Percentiles rank a stretch among this genome's conserved stretches.
phyloP scores from a whole-genome alignment of 306 rosid genomes.

The Cicer bijugum region DNA sequence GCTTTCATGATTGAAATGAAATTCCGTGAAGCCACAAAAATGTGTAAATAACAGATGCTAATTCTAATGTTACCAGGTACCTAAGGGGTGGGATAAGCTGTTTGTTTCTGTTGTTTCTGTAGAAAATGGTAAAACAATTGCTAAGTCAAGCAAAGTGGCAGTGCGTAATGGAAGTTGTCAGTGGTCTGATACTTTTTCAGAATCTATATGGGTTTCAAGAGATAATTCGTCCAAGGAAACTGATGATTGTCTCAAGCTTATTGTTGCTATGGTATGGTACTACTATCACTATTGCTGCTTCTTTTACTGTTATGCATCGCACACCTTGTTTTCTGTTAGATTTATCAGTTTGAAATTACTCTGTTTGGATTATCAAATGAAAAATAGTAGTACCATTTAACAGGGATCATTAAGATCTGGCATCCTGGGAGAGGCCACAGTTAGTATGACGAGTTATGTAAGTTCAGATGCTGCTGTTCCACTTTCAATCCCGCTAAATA shows the following conservation, averaged over 20 bases:
- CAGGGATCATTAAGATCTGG: conserved; percentile 66
- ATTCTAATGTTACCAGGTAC: conserved; percentile 54
- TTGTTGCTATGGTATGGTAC: conserved; percentile 67
- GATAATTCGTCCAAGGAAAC: conserved; percentile 50
- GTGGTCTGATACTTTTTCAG: conserved; percentile 62
- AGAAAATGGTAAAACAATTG: conserved; percentile 57
- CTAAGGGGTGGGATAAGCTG: conserved; percentile 76
- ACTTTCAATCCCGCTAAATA: conserved; percentile 58
- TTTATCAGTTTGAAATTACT: conserved; percentile 35
- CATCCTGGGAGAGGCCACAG: conserved; percentile 64
- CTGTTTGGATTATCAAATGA: conserved; percentile 31
- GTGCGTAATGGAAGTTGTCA: conserved; percentile 64
- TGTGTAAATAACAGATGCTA: conserved; percentile 35
- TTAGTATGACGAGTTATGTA: conserved; percentile 54
- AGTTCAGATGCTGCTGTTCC: conserved; percentile 56
- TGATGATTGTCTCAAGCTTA: conserved; percentile 58
- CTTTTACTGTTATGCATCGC: conserved; percentile 25
- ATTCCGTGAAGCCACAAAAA: not conserved
- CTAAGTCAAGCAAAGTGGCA: conserved; percentile 52
- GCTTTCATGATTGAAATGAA: conserved; percentile 10
- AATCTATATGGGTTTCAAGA: conserved; percentile 54
- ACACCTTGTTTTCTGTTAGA: conserved; percentile 24
- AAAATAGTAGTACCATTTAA: conserved; percentile 10
- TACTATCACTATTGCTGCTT: conserved; percentile 36
- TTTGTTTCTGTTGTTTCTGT: conserved; percentile 56